Evolutionary conservation across 2,329 filamentous ascomycete genomes (phyloP).

Genomic region (Tolypocladium sp.): DNA sequence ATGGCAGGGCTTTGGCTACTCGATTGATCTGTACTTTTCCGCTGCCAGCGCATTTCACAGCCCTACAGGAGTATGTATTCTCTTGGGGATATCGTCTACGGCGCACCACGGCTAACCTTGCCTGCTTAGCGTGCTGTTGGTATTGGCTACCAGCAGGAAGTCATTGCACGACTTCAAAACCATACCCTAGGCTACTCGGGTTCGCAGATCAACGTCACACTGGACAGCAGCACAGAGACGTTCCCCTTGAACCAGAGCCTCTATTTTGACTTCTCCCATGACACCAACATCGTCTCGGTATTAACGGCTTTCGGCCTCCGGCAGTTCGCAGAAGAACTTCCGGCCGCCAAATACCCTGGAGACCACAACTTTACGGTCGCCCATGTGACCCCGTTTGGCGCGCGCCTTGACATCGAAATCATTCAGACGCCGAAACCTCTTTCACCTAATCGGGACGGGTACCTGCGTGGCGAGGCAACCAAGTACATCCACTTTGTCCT

Average conservation of each 20-base stretch:
- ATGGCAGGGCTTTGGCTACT: constrained; percentile 65
- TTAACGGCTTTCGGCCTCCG: constrained; percentile 63
- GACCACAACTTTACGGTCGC: constrained; percentile 55
- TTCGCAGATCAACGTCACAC: constrained; percentile 58
- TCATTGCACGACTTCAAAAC: constrained; percentile 60
- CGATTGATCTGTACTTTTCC: constrained; percentile 56
- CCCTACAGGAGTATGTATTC: constrained; percentile 44
- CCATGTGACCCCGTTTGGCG: constrained; percentile 63
- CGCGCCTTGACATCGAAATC: constrained; percentile 64
- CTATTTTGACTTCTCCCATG: constrained; percentile 72
- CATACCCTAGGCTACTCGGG: constrained; percentile 51
- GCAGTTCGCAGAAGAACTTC: constrained; percentile 56
- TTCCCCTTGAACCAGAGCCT: constrained; percentile 67
- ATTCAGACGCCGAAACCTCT: constrained; percentile 60
- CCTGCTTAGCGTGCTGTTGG: constrained; percentile 52
- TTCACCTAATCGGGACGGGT: constrained; percentile 42
- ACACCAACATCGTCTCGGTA: constrained; percentile 63
- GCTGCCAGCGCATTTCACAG: constrained; percentile 54
- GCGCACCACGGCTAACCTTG: background rate
- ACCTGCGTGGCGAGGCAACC: constrained; percentile 44
- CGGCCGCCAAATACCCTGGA: constrained; percentile 43
- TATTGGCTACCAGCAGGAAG: constrained; percentile 64
- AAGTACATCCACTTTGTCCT: constrained; percentile 66
- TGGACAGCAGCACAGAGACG: constrained; percentile 57
- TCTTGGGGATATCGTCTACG: background rate